Percentiles rank a stretch among this genome's conserved stretches.
Evolutionary conservation across 2,329 filamentous ascomycete genomes (phyloP).

Genomic region (Teratosphaeria viscida): DNA sequence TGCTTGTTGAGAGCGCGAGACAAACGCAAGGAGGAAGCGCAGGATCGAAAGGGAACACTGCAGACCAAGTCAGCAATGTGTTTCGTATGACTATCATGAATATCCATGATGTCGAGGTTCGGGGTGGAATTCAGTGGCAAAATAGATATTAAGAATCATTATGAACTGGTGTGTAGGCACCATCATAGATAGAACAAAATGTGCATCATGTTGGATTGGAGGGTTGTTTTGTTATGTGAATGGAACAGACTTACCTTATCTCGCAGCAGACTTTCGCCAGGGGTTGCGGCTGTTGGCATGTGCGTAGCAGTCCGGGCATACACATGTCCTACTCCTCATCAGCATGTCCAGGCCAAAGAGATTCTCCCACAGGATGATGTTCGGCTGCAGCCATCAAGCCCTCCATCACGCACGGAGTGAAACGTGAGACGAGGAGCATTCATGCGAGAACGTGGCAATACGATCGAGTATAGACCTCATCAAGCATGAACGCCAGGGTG

Average conservation of each 20-base stretch:
- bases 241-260: background rate
- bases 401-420: background rate
- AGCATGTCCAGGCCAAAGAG: background rate
- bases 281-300: background rate
- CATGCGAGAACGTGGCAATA: background rate
- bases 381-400: background rate
- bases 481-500: constrained; percentile 14
- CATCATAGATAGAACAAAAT: background rate
- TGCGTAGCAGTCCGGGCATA: background rate
- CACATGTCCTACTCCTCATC: background rate
- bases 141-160: background rate
- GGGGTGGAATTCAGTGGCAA: background rate
- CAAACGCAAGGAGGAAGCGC: no score
- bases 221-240: background rate
- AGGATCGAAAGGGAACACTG: background rate
- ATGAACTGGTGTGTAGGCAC: background rate
- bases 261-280: background rate
- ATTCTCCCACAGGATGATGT: background rate
- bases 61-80: background rate
- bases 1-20: no score
- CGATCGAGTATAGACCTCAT: background rate
- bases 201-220: background rate
- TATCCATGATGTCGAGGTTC: background rate
- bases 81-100: background rate
- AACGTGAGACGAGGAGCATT: background rate